Base-by-base conservation (phyloP, 1,139 yeast genomes). In the Debaryomyces nepalensis region DNA sequence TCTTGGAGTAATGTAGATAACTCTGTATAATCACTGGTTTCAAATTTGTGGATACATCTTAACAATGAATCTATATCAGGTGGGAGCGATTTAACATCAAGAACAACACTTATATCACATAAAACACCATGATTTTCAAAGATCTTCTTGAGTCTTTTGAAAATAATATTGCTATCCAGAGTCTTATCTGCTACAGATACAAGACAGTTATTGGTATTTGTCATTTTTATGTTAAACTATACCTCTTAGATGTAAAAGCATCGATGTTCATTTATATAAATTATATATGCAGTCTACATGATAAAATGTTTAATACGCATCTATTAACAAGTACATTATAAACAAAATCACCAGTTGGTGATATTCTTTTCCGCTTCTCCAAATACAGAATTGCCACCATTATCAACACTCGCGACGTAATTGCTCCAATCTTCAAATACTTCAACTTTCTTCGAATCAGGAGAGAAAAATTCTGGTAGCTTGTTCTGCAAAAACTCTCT, bases 331-430 rank as follows among this genome's bases (percentile, higher is more conserved):
- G 12, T 38, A 18, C 9, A 24, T 18, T 11, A 29, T 37, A 31
- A n/a, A 11, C 33, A 15, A 24, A 20, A 14, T 37, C 61, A 90
- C 98, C 98, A 91, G 51, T 84, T 86, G 18, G 97, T 87, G 37
- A 90, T 89, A 57, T 86, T 70, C 51, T 68, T 91, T 59, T 89
- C 97, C 4, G 96, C 95, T 62, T 90, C 98, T 1, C 98, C 97
- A 63, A 91, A 90, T n/a, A 89, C 85, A 34, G 93, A 83, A 44
- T 82, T 80, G 34, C 83, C 86, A 24, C 79, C 73, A 48, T 73
- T 73, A 40, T 69, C 75, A 16, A 59, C 61, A 27, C 58, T 63
- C 14, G 55, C 54, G 40, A 75, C 69, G 52, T 63, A 58, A 20
- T 68, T 52, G 54, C 74, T 73, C 67, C 83, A 81, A 43, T 79